A percentile compares a stretch with the other conserved stretches of the same genome.
Evolutionary conservation across 371 early-diverging fungal species (phyloP).

Genomic region (Umbelopsis sp.): DNA sequence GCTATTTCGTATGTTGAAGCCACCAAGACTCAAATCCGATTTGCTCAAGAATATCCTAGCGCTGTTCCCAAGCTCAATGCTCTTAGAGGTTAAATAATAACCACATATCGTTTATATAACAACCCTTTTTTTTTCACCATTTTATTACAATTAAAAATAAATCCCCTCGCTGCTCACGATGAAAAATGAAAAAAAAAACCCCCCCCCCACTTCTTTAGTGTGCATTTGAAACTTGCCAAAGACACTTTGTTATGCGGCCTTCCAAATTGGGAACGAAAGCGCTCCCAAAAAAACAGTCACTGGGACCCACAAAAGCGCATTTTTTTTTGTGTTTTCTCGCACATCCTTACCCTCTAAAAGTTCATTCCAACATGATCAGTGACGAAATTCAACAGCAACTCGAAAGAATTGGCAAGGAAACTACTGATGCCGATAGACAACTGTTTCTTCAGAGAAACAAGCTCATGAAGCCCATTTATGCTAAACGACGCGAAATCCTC

Average conservation of each 20-base stretch:
- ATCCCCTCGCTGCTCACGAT: background rate
- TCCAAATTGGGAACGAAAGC: no score
- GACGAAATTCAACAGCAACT: slow-evolving; percentile 14
- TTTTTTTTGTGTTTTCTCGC: slow-evolving; percentile 1
- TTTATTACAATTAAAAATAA: background rate
- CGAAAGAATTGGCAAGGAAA: slow-evolving; percentile 1
- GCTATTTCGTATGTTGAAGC: slow-evolving; percentile 80
- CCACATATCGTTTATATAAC: background rate
- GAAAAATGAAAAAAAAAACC: background rate
- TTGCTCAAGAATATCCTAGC: slow-evolving; percentile 48
- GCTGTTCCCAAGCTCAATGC: slow-evolving; percentile 48
- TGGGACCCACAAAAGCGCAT: background rate
- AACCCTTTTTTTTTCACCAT: background rate
- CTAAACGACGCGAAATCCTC: slow-evolving; percentile 60
- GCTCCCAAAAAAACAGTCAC: slow-evolving; percentile 1
- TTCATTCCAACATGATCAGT: slow-evolving; percentile 10
- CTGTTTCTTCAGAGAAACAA: slow-evolving; percentile 25
- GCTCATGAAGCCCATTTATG: slow-evolving; percentile 54
- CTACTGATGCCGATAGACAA: background rate
- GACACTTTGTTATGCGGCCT: no score
- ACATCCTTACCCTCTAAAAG: background rate
- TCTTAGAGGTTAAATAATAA: slow-evolving; percentile 29
- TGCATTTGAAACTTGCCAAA: no score
- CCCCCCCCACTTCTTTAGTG: no score
- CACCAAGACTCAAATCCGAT: slow-evolving; percentile 52